Base-by-base conservation (phyloP, 2,329 filamentous ascomycete genomes). In the Diatrype stigma region DNA sequence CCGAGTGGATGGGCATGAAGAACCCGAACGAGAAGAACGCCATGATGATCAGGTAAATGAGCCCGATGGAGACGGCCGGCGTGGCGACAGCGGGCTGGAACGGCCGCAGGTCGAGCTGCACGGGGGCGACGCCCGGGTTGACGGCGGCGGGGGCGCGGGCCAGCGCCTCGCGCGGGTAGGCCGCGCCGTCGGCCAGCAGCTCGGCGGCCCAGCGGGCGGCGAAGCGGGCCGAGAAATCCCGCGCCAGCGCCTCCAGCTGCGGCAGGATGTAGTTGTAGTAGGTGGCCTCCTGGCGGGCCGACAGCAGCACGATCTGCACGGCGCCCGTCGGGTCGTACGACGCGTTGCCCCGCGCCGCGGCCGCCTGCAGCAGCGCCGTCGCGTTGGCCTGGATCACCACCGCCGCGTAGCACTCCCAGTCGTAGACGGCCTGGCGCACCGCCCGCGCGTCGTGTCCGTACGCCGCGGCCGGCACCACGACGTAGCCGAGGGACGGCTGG, bases 21-120 rank as follows among this genome's bases (percentile, higher is more conserved):
- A 86, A 86, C 0, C 77, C 73, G 64, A 83, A 86, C 26, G 76
- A 81, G 70, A 86, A 86, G 69, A 86, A 86, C 0, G 81, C 80
- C 38, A 86, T 73, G 59, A 87, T 86, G 59, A 87, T 86, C 2
- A 86, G 69, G 60, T 86, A 86, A 57, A 87, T 86, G 26, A 86
- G 67, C 0, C 82, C 82, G 48, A 86, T 83, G 1, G 74, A 79
- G 2, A 86, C 77, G 1, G 82, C 75, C 0, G 83, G 84, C 2
- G 77, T 80, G 1, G 75, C 70, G 2, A 73, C 73, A 6, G 77
- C 71, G 0, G 82, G 82, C 16, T 62, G 67, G 62, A 86, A 86
- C 0, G 82, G 82, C 2, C 83, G 72, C 4, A 87, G 70, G 51
- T 86, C 82, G 63, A 77, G 60, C 28, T 55, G 48, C 34, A 65